Base-by-base conservation (phyloP, 768 basidiomycete species). In the Leccinum longicurvipes region DNA sequence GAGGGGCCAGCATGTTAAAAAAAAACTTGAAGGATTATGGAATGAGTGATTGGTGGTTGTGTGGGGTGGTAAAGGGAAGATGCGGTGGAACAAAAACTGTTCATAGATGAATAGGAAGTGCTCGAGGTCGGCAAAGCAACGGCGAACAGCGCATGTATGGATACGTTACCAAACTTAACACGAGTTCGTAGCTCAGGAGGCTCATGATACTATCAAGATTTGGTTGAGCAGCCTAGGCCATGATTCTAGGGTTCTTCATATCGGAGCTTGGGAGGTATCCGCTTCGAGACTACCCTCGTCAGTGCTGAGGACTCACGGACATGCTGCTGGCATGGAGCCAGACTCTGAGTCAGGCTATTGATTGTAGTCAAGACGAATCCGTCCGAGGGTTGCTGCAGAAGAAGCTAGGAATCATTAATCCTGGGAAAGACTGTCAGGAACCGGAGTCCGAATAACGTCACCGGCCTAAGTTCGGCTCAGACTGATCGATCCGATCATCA, bases 161-260 rank as follows among this genome's bases (percentile, higher is more conserved):
- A 56, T 48, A 61, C 50, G 46, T 66, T 64, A 67, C 49, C 46
- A 59, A 54, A 66, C 53, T 24, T n/a, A 24, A 34, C 42, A 44
- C 15, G 6, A 10, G 27, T 19, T 27, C 5, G 25, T 14, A 17
- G 3, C 6, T 36, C 27, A 31, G 46, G 29, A 42, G 32, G 32
- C 34, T 19, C 31, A 53, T 19, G 36, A 44, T 51, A 48, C 36
- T 51, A 63, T 66, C 63, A 63, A 53, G 65, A 59, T 28, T 14
- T 34, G 29, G 32, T 53, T 56, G 55, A 47, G 51, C 41, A 32
- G 19, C n/a, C n/a, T n/a, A 56, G 59, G 44, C 27, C 24, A 45
- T 47, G 23, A 23, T 52, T 47, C 45, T 10, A 50, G 24, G 19
- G 15, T 34, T 23, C 29, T 65, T 64, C 56, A 64, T 65, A 5